Evolutionary conservation across 768 basidiomycete species (phyloP).

Genomic region (Leucocoprinus birnbaumii): DNA sequence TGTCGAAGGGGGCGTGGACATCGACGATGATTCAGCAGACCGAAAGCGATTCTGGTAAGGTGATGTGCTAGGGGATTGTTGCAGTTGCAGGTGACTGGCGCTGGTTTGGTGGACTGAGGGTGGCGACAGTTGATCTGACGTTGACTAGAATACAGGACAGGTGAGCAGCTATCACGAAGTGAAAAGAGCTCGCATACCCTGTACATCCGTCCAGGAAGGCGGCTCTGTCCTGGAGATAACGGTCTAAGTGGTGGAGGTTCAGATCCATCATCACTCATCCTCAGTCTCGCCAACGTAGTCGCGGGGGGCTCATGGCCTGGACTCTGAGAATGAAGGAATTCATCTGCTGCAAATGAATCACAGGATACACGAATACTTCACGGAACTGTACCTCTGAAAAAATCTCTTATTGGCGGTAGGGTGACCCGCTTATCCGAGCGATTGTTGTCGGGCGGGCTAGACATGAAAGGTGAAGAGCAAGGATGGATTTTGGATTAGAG

Average conservation of each 20-base stretch:
- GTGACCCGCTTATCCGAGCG: constrained; percentile 42
- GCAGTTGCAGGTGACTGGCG: background rate
- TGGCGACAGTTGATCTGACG: background rate
- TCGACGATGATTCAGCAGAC: background rate
- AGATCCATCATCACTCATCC: constrained; percentile 36
- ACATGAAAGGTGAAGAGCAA: constrained; percentile 18
- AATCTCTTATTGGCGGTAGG: constrained; percentile 68
- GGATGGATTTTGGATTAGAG: constrained; percentile 12
- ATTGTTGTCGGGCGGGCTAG: constrained; percentile 27
- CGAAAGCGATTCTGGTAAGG: background rate
- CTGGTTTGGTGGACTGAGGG: background rate
- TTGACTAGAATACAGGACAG: background rate
- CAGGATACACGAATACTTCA: constrained; percentile 2
- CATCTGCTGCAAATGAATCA: constrained; percentile 30
- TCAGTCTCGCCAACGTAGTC: constrained; percentile 40
- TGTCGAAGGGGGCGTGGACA: background rate
- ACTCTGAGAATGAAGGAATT: constrained; percentile 38
- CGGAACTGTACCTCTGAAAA: constrained; percentile 51
- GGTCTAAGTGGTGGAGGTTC: background rate
- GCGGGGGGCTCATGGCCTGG: constrained; percentile 29
- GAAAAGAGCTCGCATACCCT: background rate
- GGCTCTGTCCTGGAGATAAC: background rate
- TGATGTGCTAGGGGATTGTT: background rate
- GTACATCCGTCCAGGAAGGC: background rate
- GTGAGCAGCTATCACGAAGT: background rate